Evolutionary conservation across 495 filamentous ascomycete genomes (phyloP), one percentile per base, ranked within the genome.

Genomic region (Aspergillus kassunensis): DNA sequence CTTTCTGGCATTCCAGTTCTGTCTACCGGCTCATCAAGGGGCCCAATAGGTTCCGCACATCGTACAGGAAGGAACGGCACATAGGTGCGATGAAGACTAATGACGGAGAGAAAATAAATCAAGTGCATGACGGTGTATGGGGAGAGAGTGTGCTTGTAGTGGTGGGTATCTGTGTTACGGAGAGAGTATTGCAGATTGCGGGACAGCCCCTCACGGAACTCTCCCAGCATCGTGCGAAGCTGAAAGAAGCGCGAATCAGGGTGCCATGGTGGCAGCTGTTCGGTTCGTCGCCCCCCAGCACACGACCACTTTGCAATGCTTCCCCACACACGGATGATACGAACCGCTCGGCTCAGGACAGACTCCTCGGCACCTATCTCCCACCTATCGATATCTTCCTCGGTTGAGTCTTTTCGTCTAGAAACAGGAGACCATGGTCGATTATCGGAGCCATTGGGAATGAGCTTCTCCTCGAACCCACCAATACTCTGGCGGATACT

Each of bases 31-130:
- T 80, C 77, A 58, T 92, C 89, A 15, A 90, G 65, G 0, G 90
- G 89, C 0, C 89, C 90, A 19, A 79, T 61, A 0, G 89, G 88
- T 54, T 79, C 80, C 19, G 69, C 63, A 67, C 85, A 89, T 3
- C 81, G 81, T 16, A 91, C 65, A 7, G 90, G 87, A 13, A 96
- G 77, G 62, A 92, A 93, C 0, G 89, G 88, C 23, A 95, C 77
- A 60, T 89, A 91, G 59, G 90, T 84, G 51, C 89, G 79, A 64
- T 93, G 86, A 19, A 95, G 75, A 61, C 89, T 83, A 47, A 96
- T 89, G 30, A 81, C 74, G 51, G 86, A 91, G 6, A 95, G 71
- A 27, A 85, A 84, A 56, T 86, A 85, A 5, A 89, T 81, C 54
- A 87, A 84, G 59, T 96, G 90, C 66, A 93, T 76, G 18, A 90